Base-by-base conservation (phyloP, 805 yeast species). In the Debaryomyces castellii region DNA sequence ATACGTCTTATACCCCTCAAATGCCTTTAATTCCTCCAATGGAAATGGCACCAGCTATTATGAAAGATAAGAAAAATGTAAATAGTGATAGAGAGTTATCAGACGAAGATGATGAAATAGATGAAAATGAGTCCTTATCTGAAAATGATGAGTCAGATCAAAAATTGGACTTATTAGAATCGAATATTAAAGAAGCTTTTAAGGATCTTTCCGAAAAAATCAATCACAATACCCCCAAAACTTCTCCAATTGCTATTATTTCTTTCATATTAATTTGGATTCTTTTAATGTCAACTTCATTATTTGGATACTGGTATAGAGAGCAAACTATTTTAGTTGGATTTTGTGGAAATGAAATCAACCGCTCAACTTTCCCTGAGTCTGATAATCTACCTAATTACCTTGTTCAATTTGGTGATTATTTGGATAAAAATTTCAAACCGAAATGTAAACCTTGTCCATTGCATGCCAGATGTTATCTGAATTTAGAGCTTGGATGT, bases 371-470 rank as follows among this genome's bases (percentile, higher is more conserved):
- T 5, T 64, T 78, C 41, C 68, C 71, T 1, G 40, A 51, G 11
- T 44, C 58, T 21, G 51, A 55, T 2, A 56, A 61, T 5, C 53
- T 60, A 4, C 64, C 66, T 24, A 56, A 63, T 0, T 55, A 62
- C 39, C 48, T 80, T 22, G 52, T 62, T 3, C 40, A 53, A 8
- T 30, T 74, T 8, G 87, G 85, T 34, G 54, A 63, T 0, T 64
- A 69, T 46, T 62, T 86, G 46, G 78, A 77, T 40, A 46, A 58
- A 0, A 56, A 64, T 34, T 60, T 76, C 41, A 75, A 76, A 40
- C 95, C 96, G 2, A 38, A 53, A 0, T 92, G 99, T 67, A 66
- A 78, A 3, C 78, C 78, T 21, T 92, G 98, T 60, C 97, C 98
- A 1, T 77, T 74, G 3, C 83, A 91, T 65, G 94, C 91, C 0